phyloP scores from a whole-genome alignment of 495 filamentous ascomycete species.

The Cairneyella variabilis region DNA sequence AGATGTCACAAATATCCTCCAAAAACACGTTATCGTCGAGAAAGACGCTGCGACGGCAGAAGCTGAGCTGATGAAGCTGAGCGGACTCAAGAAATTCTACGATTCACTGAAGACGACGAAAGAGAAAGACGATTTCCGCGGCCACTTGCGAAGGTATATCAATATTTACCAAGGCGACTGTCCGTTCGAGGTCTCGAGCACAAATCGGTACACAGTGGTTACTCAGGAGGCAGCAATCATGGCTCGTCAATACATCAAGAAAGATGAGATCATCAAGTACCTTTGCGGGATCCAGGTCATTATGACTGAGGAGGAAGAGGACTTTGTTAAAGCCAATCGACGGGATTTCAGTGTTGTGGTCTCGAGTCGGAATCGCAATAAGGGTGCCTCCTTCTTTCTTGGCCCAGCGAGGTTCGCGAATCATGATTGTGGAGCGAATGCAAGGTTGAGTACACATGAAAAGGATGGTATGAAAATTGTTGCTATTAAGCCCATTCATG shows the following conservation, averaged over 20 bases:
- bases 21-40: conserved; percentile 67
- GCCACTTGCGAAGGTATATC: conserved; percentile 86
- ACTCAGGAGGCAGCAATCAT: conserved; percentile 83
- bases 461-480: conserved; percentile 85
- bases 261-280: conserved; percentile 85
- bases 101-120: conserved; percentile 62
- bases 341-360: conserved; percentile 97
- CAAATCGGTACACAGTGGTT: conserved; percentile 91
- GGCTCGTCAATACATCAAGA: conserved; percentile 72
- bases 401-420: conserved; percentile 96
- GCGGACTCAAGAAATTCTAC: conserved; percentile 69
- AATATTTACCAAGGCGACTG: conserved; percentile 90
- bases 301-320: conserved; percentile 87
- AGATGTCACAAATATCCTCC: conserved; percentile 73
- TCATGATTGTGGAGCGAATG: conserved; percentile 95
- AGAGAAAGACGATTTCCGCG: conserved; percentile 83
- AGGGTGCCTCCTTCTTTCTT: conserved; percentile 83
- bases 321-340: conserved; percentile 67
- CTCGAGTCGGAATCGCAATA: conserved; percentile 83
- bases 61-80: conserved; percentile 62
- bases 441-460: conserved; percentile 73
- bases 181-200: conserved; percentile 89
- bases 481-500: conserved; percentile 71
- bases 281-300: conserved; percentile 83
- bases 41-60: conserved; percentile 70